These are phyloP conservation scores for Trametes maxima DNA, from an alignment of 768 basidiomycete species.

Conservation along the genomic window DNA sequence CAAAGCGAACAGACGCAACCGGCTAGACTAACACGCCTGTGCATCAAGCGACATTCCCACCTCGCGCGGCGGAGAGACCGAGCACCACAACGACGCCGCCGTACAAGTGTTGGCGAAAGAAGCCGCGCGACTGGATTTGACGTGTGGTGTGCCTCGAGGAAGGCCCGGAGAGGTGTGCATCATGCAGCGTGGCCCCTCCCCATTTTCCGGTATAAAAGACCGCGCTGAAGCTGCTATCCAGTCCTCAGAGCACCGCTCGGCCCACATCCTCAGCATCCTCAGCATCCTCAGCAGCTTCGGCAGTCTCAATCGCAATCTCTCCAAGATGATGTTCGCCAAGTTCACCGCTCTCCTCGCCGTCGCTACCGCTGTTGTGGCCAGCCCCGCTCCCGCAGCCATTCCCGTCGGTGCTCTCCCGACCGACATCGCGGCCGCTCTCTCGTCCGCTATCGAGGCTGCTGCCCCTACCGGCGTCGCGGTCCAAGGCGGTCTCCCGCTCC, in stretches of 20 bases:
- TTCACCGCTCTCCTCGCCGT: slow-evolving; percentile 10
- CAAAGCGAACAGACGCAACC: neutral
- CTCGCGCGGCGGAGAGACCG: neutral
- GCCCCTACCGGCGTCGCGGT: neutral
- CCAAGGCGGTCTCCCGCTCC: too few relatives aligned
- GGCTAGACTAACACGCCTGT: neutral
- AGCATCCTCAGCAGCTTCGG: neutral
- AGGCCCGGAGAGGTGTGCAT: too few relatives aligned
- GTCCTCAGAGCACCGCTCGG: slow-evolving; percentile 12
- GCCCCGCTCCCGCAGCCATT: neutral
- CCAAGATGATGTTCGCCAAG: slow-evolving; percentile 13
- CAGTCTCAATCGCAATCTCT: neutral
- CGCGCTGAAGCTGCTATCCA: neutral
- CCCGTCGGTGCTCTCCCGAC: neutral
- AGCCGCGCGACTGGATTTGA: too few relatives aligned
- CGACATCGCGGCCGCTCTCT: neutral
- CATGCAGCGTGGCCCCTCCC: too few relatives aligned
- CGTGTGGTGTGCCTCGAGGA: neutral
- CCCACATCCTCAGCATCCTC: neutral
- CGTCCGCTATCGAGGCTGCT: too few relatives aligned
- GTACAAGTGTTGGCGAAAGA: neutral
- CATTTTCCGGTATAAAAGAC: slow-evolving; percentile 1
- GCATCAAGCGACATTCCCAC: neutral
- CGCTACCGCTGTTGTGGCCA: neutral
- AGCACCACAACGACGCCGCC: neutral